Conservation (phyloP, 2,329 filamentous ascomycete species). For the Colletotrichum acutatum region DNA sequence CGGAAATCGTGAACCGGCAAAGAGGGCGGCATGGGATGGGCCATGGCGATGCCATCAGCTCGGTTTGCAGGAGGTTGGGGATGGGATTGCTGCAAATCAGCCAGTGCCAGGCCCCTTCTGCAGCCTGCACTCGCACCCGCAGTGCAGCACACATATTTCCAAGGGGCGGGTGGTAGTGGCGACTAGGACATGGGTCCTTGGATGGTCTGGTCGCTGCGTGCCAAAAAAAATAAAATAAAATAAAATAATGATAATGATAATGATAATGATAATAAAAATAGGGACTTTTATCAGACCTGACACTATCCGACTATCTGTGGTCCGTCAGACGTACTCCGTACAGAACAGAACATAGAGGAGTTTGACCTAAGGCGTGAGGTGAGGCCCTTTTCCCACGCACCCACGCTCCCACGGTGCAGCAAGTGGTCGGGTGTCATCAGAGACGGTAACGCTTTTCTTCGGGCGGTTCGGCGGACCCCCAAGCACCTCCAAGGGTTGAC, state of each 20-base stretch:
- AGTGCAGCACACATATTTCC: conserved; percentile 12
- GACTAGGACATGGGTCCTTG: conserved; percentile 17
- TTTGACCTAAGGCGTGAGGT: background rate
- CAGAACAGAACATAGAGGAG: no score
- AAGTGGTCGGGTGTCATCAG: conserved; percentile 20
- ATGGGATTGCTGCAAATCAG: conserved; percentile 15
- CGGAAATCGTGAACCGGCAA: background rate
- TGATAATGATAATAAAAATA: no score
- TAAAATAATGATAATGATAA: no score
- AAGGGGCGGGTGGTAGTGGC: conserved; percentile 27
- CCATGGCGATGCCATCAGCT: conserved; percentile 27
- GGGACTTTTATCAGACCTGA: no score
- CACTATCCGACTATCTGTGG: no score
- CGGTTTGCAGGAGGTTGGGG: conserved; percentile 18
- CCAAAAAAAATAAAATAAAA: no score
- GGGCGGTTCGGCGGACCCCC: conserved; percentile 30
- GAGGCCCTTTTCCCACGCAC: conserved; percentile 1
- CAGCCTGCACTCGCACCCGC: conserved; percentile 14
- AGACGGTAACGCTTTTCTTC: conserved; percentile 5
- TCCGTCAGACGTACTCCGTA: no score
- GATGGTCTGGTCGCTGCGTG: background rate
- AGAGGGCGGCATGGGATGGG: conserved; percentile 7
- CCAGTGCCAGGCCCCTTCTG: conserved; percentile 20
- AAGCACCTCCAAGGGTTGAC: conserved; percentile 7
- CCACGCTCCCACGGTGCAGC: background rate